These are phyloP conservation scores for Neurospora pannonica DNA, from an alignment of 495 filamentous ascomycete genomes.

Conservation along the genomic window DNA sequence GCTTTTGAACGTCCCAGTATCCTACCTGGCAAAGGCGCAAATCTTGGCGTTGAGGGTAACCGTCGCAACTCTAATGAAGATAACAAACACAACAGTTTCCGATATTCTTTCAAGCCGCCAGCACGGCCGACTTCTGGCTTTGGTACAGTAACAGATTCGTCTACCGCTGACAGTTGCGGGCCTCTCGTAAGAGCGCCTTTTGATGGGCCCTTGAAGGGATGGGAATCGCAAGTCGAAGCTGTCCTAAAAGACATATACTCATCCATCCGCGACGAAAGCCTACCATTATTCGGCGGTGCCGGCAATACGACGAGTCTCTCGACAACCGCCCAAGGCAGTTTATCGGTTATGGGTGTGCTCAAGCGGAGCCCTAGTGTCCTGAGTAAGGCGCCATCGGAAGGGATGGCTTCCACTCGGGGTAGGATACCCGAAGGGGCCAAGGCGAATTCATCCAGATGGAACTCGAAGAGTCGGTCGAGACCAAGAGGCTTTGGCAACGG, in stretches of 20 bases:
- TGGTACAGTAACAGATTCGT: slow-evolving; percentile 21
- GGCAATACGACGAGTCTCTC: slow-evolving; percentile 34
- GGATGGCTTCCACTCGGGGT: slow-evolving; percentile 59
- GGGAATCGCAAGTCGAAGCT: slow-evolving; percentile 82
- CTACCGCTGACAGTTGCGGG: slow-evolving; percentile 35
- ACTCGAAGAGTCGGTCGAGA: slow-evolving; percentile 74
- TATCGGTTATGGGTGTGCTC: slow-evolving; percentile 57
- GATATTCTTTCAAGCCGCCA: slow-evolving; percentile 39
- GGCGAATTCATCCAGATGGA: slow-evolving; percentile 60
- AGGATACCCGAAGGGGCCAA: slow-evolving; percentile 56
- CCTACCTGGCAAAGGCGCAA: slow-evolving; percentile 28
- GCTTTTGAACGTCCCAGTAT: slow-evolving; percentile 48
- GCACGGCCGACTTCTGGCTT: slow-evolving; percentile 35
- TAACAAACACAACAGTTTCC: slow-evolving; percentile 31
- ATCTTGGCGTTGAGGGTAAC: slow-evolving; percentile 16
- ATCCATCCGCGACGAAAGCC: slow-evolving; percentile 72
- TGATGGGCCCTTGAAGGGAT: slow-evolving; percentile 64
- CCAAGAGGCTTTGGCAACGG: slow-evolving; percentile 73
- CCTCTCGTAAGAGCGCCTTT: slow-evolving; percentile 76
- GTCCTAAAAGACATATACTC: slow-evolving; percentile 88
- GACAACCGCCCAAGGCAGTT: slow-evolving; percentile 25
- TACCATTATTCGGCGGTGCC: slow-evolving; percentile 68
- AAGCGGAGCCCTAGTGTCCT: slow-evolving; percentile 82
- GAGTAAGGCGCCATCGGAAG: slow-evolving; percentile 76
- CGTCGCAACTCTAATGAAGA: slow-evolving; percentile 29